These are phyloP conservation scores for Tetrahymena elliotti DNA, from an alignment of 73 alveolate species.

Conservation along the genomic window DNA sequence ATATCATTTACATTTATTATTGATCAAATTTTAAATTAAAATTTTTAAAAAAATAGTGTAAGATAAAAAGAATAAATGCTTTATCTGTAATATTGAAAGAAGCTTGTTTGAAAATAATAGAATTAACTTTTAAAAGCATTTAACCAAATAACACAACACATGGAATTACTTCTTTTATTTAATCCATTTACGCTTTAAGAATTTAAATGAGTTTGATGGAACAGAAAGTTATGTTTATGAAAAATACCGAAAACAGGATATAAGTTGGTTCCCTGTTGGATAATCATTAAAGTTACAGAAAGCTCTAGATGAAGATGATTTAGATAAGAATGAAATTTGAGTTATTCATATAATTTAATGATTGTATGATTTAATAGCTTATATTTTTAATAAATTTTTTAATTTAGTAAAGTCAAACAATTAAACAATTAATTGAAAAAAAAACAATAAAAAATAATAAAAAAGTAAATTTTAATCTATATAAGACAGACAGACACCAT, in stretches of 20 bases:
- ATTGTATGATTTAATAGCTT: background rate
- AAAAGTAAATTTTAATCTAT: too few species aligned
- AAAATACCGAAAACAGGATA: constrained; percentile 66
- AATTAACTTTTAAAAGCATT: constrained; percentile 65
- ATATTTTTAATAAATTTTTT: too few species aligned
- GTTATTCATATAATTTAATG: background rate
- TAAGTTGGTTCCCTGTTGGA: constrained; percentile 78
- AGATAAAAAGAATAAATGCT: constrained; percentile 28
- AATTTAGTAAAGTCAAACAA: background rate
- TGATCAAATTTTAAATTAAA: background rate
- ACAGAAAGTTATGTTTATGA: constrained; percentile 82
- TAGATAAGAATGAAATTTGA: background rate
- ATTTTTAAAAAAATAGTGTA: background rate
- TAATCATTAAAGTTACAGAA: constrained; percentile 39
- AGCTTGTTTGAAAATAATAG: constrained; percentile 54
- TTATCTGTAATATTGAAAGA: constrained; percentile 19
- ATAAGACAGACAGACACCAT: too few species aligned
- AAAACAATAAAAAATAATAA: too few species aligned
- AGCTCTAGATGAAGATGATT: background rate
- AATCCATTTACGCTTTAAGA: constrained; percentile 66
- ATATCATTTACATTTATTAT: background rate
- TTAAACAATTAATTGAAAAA: too few species aligned
- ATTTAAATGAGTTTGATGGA: constrained; percentile 81
- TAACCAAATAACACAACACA: constrained; percentile 64
- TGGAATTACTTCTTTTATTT: constrained; percentile 78